phyloP scores from a whole-genome alignment of 2,329 filamentous ascomycete genomes.

The Rugonectria rugulosa region DNA sequence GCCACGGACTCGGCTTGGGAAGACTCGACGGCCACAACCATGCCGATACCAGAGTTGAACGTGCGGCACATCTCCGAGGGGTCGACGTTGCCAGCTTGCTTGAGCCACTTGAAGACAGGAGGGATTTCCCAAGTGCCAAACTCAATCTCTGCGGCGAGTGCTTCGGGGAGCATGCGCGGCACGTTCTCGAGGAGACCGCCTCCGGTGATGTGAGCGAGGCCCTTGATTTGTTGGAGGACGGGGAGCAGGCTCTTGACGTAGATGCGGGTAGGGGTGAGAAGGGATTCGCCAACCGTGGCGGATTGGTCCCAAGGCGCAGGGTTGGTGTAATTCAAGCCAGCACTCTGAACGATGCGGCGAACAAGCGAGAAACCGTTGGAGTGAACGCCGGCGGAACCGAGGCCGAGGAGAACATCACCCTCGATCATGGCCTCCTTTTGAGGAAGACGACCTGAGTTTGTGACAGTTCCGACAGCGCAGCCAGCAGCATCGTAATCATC shows the following conservation, averaged over 20 bases:
- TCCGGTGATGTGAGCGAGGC: conserved; percentile 95
- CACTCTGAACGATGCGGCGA: conserved; percentile 81
- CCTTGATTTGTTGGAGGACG: conserved; percentile 77
- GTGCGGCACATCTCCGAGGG: conserved; percentile 85
- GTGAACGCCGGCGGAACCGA: conserved; percentile 87
- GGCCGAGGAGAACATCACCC: conserved; percentile 86
- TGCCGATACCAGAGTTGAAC: conserved; percentile 94
- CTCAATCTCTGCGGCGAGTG: conserved; percentile 83
- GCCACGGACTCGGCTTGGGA: conserved; percentile 68
- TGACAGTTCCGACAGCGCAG: conserved; percentile 85
- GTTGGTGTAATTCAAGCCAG: conserved; percentile 75
- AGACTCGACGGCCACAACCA: conserved; percentile 83
- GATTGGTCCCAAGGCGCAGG: conserved; percentile 77
- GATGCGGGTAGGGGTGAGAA: conserved; percentile 90
- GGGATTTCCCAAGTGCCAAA: conserved; percentile 78
- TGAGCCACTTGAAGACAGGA: conserved; percentile 87
- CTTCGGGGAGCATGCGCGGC: conserved; percentile 85
- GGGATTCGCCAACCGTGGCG: conserved; percentile 72
- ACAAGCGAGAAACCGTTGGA: conserved; percentile 99
- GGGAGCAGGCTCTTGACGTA: conserved; percentile 86
- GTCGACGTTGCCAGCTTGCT: conserved; percentile 73
- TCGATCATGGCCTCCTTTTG: conserved; percentile 76
- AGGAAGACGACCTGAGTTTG: conserved; percentile 74
- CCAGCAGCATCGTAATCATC: conserved; percentile 95
- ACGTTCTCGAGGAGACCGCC: conserved; percentile 94